These are phyloP conservation scores for Limnanthes douglasii DNA, from an alignment of 345 rosid species.

Conservation along the genomic window DNA sequence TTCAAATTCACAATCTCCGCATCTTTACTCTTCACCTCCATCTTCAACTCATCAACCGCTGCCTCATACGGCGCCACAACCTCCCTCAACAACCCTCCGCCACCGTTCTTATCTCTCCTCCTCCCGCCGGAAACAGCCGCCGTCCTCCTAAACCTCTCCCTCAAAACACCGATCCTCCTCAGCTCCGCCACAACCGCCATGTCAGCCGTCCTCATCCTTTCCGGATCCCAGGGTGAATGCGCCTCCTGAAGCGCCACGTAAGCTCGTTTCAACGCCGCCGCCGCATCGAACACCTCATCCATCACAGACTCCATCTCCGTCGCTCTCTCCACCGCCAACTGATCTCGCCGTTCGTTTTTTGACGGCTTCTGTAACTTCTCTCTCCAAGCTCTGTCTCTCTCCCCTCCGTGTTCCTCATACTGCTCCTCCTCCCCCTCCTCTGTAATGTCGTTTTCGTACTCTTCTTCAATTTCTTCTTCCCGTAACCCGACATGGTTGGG, in stretches of 20 bases:
- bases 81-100: slow-evolving; percentile 46
- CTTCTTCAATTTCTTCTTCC: slow-evolving; percentile 14
- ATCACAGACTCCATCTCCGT: slow-evolving; percentile 46
- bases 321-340: slow-evolving; percentile 9
- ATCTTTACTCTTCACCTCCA: slow-evolving; percentile 53
- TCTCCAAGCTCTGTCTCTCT: slow-evolving; percentile 8
- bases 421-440: slow-evolving; percentile 24
- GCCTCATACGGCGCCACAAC: slow-evolving; percentile 95
- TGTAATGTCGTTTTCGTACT: slow-evolving; percentile 10
- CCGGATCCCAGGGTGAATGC: slow-evolving; percentile 94
- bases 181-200: slow-evolving; percentile 69
- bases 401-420: slow-evolving; percentile 12
- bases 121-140: slow-evolving; percentile 14
- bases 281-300: slow-evolving; percentile 67
- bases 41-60: slow-evolving; percentile 70
- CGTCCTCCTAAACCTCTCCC: slow-evolving; percentile 64
- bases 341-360: slow-evolving; percentile 6
- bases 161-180: slow-evolving; percentile 45
- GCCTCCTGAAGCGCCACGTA: slow-evolving; percentile 72
- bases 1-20: slow-evolving; percentile 59
- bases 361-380: no score
- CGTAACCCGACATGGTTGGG: slow-evolving; percentile 14
- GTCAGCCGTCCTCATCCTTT: slow-evolving; percentile 76
- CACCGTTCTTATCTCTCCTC: slow-evolving; percentile 15
- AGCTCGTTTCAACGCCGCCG: slow-evolving; percentile 57